These are phyloP conservation scores for Coemansia sp. DNA, from an alignment of 192 early-diverging fungal genomes.

Conservation along the genomic window DNA sequence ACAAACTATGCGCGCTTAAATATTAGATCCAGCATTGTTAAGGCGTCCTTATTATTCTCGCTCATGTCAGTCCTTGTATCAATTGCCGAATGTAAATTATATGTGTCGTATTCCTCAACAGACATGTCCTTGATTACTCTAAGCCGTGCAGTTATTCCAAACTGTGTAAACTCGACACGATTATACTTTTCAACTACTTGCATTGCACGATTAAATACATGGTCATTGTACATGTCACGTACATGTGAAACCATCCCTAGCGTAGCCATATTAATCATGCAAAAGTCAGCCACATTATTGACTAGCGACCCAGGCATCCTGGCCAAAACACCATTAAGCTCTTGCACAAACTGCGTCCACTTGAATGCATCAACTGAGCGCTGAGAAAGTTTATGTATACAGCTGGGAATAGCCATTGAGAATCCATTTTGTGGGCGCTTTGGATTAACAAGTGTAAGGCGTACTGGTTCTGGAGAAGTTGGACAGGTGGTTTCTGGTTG, in stretches of 20 bases:
- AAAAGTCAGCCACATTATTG: conserved; percentile 20
- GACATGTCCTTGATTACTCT: background rate
- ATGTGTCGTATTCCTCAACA: no score
- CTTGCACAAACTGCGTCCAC: background rate
- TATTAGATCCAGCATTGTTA: no score
- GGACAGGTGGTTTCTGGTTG: background rate
- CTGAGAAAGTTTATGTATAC: background rate
- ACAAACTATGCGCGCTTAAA: no score
- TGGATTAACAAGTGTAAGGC: conserved; percentile 25
- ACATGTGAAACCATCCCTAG: conserved; percentile 21
- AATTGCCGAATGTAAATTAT: no score
- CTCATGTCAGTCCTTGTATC: no score
- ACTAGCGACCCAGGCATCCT: conserved; percentile 30
- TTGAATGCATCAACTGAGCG: background rate
- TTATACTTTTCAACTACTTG: conserved; percentile 32
- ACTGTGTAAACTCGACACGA: conserved; percentile 16
- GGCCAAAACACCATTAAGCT: conserved; percentile 28
- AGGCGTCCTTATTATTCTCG: no score
- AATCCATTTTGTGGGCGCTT: conserved; percentile 29
- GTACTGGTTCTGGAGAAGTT: background rate
- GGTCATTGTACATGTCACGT: conserved; percentile 18
- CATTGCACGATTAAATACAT: conserved; percentile 13
- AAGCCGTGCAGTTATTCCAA: conserved; percentile 19
- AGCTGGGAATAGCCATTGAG: conserved; percentile 10
- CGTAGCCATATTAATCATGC: conserved; percentile 24